Percentiles rank a stretch among this genome's conserved stretches.
These are phyloP conservation scores for Blastobotrys attinorum DNA, from an alignment of 805 yeast genomes.

Conservation along the genomic window DNA sequence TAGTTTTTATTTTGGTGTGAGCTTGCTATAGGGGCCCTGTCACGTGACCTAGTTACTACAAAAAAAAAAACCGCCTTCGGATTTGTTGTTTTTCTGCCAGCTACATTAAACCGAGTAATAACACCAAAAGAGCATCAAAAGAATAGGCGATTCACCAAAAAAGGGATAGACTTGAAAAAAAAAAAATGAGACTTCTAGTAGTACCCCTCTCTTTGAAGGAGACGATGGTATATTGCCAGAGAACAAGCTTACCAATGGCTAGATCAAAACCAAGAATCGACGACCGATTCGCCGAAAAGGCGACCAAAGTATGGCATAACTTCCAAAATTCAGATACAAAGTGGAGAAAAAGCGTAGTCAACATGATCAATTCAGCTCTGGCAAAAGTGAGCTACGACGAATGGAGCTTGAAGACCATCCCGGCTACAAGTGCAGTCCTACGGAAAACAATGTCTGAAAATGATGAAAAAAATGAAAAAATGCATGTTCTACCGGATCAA, in stretches of 20 bases:
- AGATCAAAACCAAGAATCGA: constrained; percentile 32
- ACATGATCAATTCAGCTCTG: constrained; percentile 43
- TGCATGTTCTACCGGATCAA: constrained; percentile 13
- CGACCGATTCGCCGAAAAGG: constrained; percentile 39
- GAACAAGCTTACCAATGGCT: constrained; percentile 32
- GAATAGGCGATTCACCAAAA: too few species aligned
- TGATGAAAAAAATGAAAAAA: constrained; percentile 27
- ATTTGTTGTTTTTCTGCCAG: too few species aligned
- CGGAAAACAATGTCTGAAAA: too few species aligned
- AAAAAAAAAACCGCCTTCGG: too few species aligned
- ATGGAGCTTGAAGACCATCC: constrained; percentile 63
- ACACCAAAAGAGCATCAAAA: too few species aligned
- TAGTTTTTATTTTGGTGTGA: too few species aligned
- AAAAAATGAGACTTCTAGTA: constrained; percentile 50
- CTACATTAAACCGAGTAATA: too few species aligned
- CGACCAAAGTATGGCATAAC: constrained; percentile 54
- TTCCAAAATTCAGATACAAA: constrained; percentile 46
- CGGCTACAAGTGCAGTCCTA: constrained; percentile 54
- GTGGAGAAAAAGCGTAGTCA: constrained; percentile 54
- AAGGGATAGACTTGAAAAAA: too few species aligned
- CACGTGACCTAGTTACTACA: too few species aligned
- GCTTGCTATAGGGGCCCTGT: too few species aligned
- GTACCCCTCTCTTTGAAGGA: constrained; percentile 61
- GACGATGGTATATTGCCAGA: constrained; percentile 64
- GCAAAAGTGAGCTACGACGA: constrained; percentile 75